A percentile compares a stretch with the other conserved stretches of the same genome.
Evolutionary conservation across 345 rosid genomes (phyloP).

Genomic region (Excoecaria agallocha): DNA sequence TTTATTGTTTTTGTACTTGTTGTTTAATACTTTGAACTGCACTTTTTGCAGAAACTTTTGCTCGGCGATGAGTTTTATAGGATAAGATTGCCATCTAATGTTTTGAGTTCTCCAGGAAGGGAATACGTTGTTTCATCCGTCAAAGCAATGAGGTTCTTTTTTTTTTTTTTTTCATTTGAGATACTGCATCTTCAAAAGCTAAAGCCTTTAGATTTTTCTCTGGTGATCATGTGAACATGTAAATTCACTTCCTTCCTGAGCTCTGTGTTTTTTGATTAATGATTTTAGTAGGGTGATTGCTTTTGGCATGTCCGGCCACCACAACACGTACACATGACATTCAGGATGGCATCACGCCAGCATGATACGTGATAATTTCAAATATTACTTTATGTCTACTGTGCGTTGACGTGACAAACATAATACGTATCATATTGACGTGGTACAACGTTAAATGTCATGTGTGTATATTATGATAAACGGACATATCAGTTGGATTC

Average conservation of each 20-base stretch:
- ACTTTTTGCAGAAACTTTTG: conserved; percentile 58
- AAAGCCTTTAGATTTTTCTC: background rate
- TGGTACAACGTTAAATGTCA: too few relatives aligned
- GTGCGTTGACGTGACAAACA: too few relatives aligned
- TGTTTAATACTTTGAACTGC: background rate
- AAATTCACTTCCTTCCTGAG: background rate
- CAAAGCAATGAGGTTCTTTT: conserved; percentile 64
- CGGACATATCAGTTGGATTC: too few relatives aligned
- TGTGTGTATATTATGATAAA: too few relatives aligned
- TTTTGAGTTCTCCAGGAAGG: conserved; percentile 69
- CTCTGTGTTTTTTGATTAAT: background rate
- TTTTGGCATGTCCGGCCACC: too few relatives aligned
- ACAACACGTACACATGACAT: too few relatives aligned
- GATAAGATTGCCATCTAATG: conserved; percentile 87
- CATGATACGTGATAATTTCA: too few relatives aligned
- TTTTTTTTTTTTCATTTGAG: too few relatives aligned
- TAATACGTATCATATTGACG: too few relatives aligned
- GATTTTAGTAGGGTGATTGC: too few relatives aligned
- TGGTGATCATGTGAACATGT: background rate
- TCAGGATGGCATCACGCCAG: too few relatives aligned
- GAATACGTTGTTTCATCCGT: conserved; percentile 72
- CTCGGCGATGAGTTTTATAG: conserved; percentile 79
- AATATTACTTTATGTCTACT: too few relatives aligned
- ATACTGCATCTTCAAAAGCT: background rate
- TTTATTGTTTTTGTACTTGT: background rate